A percentile compares a stretch with the other conserved stretches of the same genome.
These are phyloP conservation scores for Lentinula sp. DNA, from an alignment of 768 basidiomycete species.

Conservation along the genomic window DNA sequence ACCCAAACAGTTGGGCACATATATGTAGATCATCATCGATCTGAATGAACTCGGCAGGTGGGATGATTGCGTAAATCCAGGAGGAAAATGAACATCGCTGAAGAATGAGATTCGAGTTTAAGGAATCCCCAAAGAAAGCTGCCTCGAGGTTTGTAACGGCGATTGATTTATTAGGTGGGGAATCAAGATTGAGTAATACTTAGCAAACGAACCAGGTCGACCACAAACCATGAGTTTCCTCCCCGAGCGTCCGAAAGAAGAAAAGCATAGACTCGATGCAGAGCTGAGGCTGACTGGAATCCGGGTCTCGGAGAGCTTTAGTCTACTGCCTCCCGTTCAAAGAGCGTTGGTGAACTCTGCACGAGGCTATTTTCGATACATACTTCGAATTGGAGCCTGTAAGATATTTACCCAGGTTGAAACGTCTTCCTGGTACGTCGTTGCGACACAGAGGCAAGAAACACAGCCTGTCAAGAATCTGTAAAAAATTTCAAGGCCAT, in stretches of 20 bases:
- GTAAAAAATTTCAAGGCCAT: not conserved
- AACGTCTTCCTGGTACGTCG: not conserved
- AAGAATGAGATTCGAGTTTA: not conserved
- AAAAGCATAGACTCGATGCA: conserved; percentile 1
- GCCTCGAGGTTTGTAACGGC: not conserved
- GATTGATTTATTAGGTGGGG: not conserved
- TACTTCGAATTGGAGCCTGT: not conserved
- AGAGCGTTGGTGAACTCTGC: not conserved
- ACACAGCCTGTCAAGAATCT: not conserved
- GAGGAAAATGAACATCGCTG: not conserved
- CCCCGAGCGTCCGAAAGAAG: not conserved
- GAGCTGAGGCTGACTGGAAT: not conserved
- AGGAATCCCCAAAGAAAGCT: not conserved
- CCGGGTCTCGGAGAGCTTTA: conserved; percentile 1
- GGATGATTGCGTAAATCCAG: not conserved
- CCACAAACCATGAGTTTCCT: not conserved
- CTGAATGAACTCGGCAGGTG: not conserved
- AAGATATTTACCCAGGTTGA: not conserved
- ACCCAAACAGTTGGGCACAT: not conserved
- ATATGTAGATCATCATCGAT: not conserved
- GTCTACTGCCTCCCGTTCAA: not conserved
- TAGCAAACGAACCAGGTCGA: not conserved
- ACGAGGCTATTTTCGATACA: not conserved
- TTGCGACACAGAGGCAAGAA: not conserved
- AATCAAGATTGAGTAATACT: not conserved